Percentiles rank a stretch among this genome's conserved stretches.
phyloP scores from a whole-genome alignment of 169 alveolate species.

The Amoebophrya sp. region DNA sequence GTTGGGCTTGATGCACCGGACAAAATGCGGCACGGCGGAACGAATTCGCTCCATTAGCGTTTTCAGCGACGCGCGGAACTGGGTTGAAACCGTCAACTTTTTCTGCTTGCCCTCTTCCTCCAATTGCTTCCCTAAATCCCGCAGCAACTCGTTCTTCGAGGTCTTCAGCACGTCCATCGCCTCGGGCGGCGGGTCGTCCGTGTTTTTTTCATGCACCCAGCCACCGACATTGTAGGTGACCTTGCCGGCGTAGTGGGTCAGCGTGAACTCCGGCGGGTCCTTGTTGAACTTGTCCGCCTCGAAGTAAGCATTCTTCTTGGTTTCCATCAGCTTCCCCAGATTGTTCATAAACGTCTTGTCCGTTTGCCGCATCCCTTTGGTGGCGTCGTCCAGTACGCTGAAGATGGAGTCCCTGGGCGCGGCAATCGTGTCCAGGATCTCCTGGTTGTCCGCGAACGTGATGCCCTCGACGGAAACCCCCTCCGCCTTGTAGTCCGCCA shows the following conservation, averaged over 20 bases:
- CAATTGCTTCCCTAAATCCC: background rate
- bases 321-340: background rate
- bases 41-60: conserved; percentile 59
- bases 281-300: background rate
- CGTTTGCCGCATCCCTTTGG: background rate
- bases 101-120: background rate
- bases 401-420: background rate
- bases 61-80: background rate
- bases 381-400: background rate
- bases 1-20: conserved; percentile 75
- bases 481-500: conserved; percentile 38
- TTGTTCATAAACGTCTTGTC: background rate
- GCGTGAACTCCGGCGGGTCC: background rate
- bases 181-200: background rate
- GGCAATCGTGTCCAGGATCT: background rate
- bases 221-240: background rate
- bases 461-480: background rate
- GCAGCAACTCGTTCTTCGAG: background rate
- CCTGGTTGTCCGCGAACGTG: background rate
- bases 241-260: background rate
- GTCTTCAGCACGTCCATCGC: background rate
- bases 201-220: background rate
- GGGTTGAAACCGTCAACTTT: background rate
- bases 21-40: conserved; percentile 73
- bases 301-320: background rate